Evolutionary conservation across 164 flowering plant genomes (phyloP).

Genomic region (Aristolochia contorta): DNA sequence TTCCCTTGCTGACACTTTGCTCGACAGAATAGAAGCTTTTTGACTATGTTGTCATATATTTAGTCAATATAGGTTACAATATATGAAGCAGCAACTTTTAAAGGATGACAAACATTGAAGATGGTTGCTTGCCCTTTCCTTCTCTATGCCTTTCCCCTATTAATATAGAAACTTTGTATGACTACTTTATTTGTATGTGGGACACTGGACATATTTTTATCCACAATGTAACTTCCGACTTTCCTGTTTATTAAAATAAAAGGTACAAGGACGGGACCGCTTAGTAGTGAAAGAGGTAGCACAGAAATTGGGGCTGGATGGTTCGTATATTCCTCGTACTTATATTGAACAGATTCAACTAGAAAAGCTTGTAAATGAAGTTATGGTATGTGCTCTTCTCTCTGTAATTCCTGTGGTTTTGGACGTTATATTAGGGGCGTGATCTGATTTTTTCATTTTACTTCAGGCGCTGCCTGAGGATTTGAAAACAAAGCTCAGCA

Average conservation of each 20-base stretch:
- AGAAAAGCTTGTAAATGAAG: constrained; percentile 91
- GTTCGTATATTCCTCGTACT: constrained; percentile 84
- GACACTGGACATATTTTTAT: no score
- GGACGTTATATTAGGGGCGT: neutral
- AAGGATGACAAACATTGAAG: no score
- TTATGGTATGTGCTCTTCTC: constrained; percentile 47
- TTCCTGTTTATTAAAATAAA: constrained; percentile 12
- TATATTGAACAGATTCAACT: constrained; percentile 96
- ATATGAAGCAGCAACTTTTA: no score
- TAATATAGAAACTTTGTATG: no score
- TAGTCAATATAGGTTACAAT: no score
- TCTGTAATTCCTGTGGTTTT: neutral
- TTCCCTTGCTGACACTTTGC: no score
- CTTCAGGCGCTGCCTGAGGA: constrained; percentile 87
- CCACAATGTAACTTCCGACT: no score
- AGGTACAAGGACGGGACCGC: constrained; percentile 98
- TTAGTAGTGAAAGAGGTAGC: constrained; percentile 47
- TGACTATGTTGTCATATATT: no score
- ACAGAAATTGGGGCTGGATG: constrained; percentile 76
- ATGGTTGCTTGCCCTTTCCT: no score
- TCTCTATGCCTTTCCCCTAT: no score
- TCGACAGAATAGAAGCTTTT: no score
- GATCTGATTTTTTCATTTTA: constrained; percentile 5
- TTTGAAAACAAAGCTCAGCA: constrained; percentile 82
- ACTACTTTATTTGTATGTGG: no score